These are phyloP conservation scores for Podila epicladia DNA, from an alignment of 192 early-diverging fungal genomes.

Conservation along the genomic window DNA sequence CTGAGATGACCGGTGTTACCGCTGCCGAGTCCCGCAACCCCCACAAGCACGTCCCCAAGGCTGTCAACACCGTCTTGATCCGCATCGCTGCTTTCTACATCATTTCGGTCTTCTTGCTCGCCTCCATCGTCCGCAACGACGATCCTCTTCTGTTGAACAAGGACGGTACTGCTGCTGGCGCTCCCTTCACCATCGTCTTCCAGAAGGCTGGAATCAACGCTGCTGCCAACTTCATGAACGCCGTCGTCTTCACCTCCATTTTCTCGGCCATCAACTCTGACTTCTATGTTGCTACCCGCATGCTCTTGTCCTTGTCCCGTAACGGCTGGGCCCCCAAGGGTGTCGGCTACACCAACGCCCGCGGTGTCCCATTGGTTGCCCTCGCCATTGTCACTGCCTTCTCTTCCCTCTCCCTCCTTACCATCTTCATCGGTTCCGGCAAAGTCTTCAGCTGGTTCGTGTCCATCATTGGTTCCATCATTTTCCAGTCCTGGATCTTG, in stretches of 20 bases:
- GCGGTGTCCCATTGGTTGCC: constrained; percentile 72
- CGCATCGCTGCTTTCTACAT: constrained; percentile 78
- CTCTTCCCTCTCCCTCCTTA: constrained; percentile 69
- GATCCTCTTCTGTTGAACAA: constrained; percentile 62
- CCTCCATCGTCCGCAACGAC: constrained; percentile 67
- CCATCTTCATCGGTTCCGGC: constrained; percentile 72
- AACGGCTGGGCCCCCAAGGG: constrained; percentile 79
- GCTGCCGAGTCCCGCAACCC: constrained; percentile 86
- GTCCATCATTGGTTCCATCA: constrained; percentile 73
- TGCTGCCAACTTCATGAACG: constrained; percentile 79
- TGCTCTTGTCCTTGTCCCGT: constrained; percentile 77
- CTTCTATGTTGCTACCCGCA: constrained; percentile 84
- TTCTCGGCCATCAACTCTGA: constrained; percentile 89
- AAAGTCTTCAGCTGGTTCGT: constrained; percentile 75
- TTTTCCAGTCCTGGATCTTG: constrained; percentile 87
- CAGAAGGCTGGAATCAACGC: constrained; percentile 66
- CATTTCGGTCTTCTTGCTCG: constrained; percentile 69
- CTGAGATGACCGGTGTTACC: constrained; percentile 89
- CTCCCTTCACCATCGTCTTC: constrained; percentile 78
- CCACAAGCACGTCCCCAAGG: constrained; percentile 72
- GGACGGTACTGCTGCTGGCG: constrained; percentile 59
- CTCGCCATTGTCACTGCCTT: constrained; percentile 70
- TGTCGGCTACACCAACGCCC: constrained; percentile 68
- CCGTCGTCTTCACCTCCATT: constrained; percentile 73
- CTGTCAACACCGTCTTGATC: constrained; percentile 78